Evolutionary conservation across 2,329 filamentous ascomycete genomes (phyloP), one percentile per base, ranked within the genome.

Genomic region (Aureobasidium sp.): DNA sequence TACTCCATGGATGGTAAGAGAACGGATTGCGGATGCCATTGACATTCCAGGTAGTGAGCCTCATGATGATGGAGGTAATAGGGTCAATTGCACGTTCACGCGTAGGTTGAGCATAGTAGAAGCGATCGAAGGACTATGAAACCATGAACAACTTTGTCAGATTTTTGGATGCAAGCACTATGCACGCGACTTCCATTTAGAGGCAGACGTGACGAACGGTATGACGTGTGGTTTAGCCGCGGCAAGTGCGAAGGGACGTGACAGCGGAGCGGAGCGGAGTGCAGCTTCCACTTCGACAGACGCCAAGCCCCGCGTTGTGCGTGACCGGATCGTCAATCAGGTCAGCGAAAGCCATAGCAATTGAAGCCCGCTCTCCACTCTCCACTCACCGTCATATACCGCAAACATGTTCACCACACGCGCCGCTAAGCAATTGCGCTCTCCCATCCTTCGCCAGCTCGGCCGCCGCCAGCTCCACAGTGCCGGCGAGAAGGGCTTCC

Each of bases 21-120:
- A 81, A 80, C 16, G 79, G 79, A 65, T 81, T 81, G 64, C 79
- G 77, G 62, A 81, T 80, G 69, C 79, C 79, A 65, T 81, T 81
- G 69, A 81, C 79, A 69, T 81, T 81, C 79, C 72, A 74, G 47
- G 72, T 74, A 14, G 72, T 74, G 64, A 74, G 70, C 62, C 72
- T 71, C 72, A 74, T 74, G 64, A 62, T 68, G 65, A 51, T 29
- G 32, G 49, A 37, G 34, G 66, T 41, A 37, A 34, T 39, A 32
- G 32, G 13, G 10, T 59, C 42, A 39, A 41, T 59, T 32, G 55
- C 44, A 59, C 25, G 32, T 59, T 42, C 44, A 49, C 30, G 9
- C 25, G 13, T 11, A 42, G 16, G 29, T 14, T n/a, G 44, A 36
- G 7, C 57, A 59, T 59, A 27, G 29, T 50, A 42, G 47, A 27